Evolutionary conservation across 2,329 filamentous ascomycete species (phyloP), one percentile per base, ranked within the genome.

Genomic region (Fusarium sp.): DNA sequence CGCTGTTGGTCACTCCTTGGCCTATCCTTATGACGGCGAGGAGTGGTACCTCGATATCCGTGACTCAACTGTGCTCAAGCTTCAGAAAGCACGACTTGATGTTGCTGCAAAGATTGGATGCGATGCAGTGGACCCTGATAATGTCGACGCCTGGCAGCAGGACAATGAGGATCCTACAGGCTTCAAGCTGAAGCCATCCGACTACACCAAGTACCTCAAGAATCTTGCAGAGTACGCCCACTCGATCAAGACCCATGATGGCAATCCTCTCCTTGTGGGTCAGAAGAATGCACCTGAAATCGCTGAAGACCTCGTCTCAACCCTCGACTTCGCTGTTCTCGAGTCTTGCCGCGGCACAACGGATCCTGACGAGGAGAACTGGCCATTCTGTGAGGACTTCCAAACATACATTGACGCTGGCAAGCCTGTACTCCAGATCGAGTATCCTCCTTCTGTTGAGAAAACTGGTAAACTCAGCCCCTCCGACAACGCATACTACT

Each of bases 311-410:
- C 73, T 80, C 7, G 69, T 73, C 30, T 67, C 63, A 27, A 55
- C 60, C n/a, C 73, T 79, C 23, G 79, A 80, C 65, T 80, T 80
- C 63, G 78, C 78, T 33, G 71, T 83, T 65, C 70, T 83, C 73
- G 69, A 83, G 67, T 73, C 81, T 72, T 84, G 77, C 62, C 69
- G 76, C 33, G 75, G 77, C 41, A 75, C 69, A 52, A 72, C 67
- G 44, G 60, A 73, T 33, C 58, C 60, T 35, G 38, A 45, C 13
- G 70, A 68, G 48, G 60, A 69, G 49, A 73, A 38, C 48, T 64
- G 66, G 48, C 69, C 74, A 20, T 79, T 79, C 44, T 80, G 78
- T 66, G 64, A 66, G 45, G 73, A 76, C 46, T 80, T 80, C 63
- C 75, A 77, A 67, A 62, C 42, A 12, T 79, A 78, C 46, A 55